Base-by-base conservation (phyloP, 169 alveolate genomes). In the Plasmodium ovale region DNA sequence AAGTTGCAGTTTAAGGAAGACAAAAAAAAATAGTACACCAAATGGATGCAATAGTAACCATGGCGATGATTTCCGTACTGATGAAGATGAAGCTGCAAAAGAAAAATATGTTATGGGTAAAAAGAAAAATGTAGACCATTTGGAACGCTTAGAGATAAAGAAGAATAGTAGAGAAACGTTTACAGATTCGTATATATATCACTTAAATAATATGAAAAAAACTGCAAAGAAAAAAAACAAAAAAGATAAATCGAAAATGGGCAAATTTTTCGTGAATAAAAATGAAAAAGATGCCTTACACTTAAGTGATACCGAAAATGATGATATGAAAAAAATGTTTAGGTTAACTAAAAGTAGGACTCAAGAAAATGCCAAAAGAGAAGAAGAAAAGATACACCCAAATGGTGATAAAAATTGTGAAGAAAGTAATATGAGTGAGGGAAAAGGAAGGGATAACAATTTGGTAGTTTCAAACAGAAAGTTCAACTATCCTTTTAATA, bases 171-270 rank as follows among this genome's bases (percentile, higher is more conserved):
- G 35, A 9, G 77, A 37, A 31, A 1, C 16, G 23, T 33, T 68
- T 54, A 69, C 85, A 10, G 74, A 85, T 62, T 85, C 87, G 6
- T 56, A 70, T 23, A 69, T 56, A 16, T 68, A 68, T 69, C 87
- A 85, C 51, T 85, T 85, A 69, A 85, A 68, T 56, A 85, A 85
- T 42, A 35, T 69, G 53, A 58, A 54, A 1, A 47, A 27, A 35
- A 67, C 31, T 56, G 39, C 29, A 19, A 85, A 85, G 21, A 51
- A 54, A 31, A 58, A 44, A 68, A 56, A 33, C 39, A 72, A 25
- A 21, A 85, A 69, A 53, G 62, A 59, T 12, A 68, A 69, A 47
- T 10, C 27, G 25, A 54, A 39, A 67, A 65, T 27, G 19, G 10
- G 33, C 35, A 77, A 39, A 65, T 25, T 25, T 23, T 0, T 44